A percentile compares a stretch with the other conserved stretches of the same genome.
Evolutionary conservation across 208 protist genomes (phyloP).

Genomic region (Naegleria fowleri): DNA sequence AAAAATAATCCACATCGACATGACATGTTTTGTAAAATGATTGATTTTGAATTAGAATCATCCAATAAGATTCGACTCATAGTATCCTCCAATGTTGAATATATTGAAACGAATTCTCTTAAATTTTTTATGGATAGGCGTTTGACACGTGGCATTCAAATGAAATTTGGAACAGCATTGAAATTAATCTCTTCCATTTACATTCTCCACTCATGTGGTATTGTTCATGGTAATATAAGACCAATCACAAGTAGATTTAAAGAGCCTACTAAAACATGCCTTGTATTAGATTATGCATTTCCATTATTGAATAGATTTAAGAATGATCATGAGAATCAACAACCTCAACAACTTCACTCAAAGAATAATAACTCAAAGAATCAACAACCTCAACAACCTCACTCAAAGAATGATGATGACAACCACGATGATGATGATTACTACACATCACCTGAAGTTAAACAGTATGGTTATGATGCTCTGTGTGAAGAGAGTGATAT

Average conservation of each 20-base stretch:
- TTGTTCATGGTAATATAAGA: not conserved
- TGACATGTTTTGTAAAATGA: not conserved
- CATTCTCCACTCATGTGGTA: not conserved
- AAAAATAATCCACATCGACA: not conserved
- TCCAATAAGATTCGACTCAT: not conserved
- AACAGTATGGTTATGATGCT: not conserved
- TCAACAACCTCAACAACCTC: too few species aligned
- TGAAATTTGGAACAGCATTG: not conserved
- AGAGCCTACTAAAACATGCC: not conserved
- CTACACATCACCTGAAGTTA: not conserved
- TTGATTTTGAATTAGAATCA: not conserved
- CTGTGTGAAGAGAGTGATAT: not conserved
- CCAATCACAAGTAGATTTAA: not conserved
- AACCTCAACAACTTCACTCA: too few species aligned
- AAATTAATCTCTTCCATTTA: not conserved
- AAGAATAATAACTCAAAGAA: too few species aligned
- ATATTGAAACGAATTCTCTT: not conserved
- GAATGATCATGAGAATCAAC: too few species aligned
- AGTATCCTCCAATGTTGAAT: not conserved
- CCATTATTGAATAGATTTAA: not conserved
- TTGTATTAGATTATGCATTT: not conserved
- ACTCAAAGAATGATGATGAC: too few species aligned
- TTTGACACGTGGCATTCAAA: not conserved
- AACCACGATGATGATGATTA: not conserved
- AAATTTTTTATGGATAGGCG: not conserved